These are phyloP conservation scores for Thelonectria rubi DNA, from an alignment of 2,329 filamentous ascomycete genomes.

Conservation along the genomic window DNA sequence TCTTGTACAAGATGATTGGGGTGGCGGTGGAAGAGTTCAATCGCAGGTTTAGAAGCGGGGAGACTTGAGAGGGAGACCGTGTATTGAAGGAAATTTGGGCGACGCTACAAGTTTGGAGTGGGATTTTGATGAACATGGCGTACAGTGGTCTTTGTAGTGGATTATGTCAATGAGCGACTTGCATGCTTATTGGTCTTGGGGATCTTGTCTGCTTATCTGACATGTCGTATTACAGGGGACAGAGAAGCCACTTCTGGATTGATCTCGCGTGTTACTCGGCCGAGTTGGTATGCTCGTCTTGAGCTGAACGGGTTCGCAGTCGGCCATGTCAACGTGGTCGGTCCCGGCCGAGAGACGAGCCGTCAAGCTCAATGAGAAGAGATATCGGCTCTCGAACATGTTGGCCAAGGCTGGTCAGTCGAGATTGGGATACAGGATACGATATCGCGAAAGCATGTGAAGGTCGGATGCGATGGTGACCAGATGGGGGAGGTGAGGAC, in stretches of 20 bases:
- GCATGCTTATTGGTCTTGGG: not conserved
- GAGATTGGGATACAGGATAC: not conserved
- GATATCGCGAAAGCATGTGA: not conserved
- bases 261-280: slow-evolving; percentile 22
- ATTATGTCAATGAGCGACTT: not conserved
- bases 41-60: slow-evolving; percentile 61
- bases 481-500: not conserved
- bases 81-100: not conserved
- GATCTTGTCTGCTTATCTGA: not conserved
- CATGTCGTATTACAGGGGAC: not conserved
- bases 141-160: not conserved
- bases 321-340: not conserved
- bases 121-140: slow-evolving; percentile 1
- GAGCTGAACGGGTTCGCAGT: not conserved
- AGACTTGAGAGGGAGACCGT: slow-evolving; percentile 34
- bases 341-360: slow-evolving; percentile 21
- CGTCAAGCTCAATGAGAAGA: not conserved
- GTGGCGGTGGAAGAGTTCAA: slow-evolving; percentile 75
- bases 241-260: too few relatives aligned
- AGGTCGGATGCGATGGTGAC: not conserved
- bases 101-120: not conserved
- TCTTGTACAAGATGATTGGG: slow-evolving; percentile 72
- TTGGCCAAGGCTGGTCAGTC: not conserved
- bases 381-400: not conserved
- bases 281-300: slow-evolving; percentile 1